These are phyloP conservation scores for Leishmania turanica DNA, from an alignment of 208 protist species.

Conservation along the genomic window DNA sequence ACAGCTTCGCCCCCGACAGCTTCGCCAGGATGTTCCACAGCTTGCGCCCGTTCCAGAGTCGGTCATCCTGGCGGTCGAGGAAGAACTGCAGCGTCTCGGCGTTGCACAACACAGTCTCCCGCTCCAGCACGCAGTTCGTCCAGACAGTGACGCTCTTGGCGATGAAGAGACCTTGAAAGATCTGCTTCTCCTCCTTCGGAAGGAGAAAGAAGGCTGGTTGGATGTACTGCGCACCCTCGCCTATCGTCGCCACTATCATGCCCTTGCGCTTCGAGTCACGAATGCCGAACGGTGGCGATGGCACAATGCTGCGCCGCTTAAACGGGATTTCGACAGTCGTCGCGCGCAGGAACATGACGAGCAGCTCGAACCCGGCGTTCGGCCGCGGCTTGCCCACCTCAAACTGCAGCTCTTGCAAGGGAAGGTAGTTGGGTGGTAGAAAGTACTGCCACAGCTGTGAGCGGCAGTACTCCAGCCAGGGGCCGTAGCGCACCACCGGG, in stretches of 20 bases:
- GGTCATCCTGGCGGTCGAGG: slow-evolving; percentile 72
- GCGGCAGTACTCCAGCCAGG: slow-evolving; percentile 87
- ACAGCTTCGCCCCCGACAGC: slow-evolving; percentile 58
- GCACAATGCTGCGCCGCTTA: slow-evolving; percentile 67
- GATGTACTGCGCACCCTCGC: slow-evolving; percentile 80
- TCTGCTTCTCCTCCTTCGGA: slow-evolving; percentile 66
- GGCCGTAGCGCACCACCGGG: slow-evolving; percentile 68
- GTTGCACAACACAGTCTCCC: slow-evolving; percentile 52
- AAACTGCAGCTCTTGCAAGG: slow-evolving; percentile 65
- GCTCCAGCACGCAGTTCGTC: slow-evolving; percentile 73
- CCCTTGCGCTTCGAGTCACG: slow-evolving; percentile 71
- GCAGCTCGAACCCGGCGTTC: slow-evolving; percentile 74
- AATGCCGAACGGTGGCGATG: slow-evolving; percentile 88
- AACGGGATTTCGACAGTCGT: slow-evolving; percentile 78
- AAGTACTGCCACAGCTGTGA: slow-evolving; percentile 83
- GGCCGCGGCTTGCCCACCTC: slow-evolving; percentile 72
- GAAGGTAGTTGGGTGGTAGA: slow-evolving; percentile 73
- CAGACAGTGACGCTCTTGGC: slow-evolving; percentile 61
- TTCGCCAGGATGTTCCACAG: slow-evolving; percentile 74
- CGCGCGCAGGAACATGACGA: slow-evolving; percentile 73
- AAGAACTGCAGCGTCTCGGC: slow-evolving; percentile 76
- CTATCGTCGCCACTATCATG: slow-evolving; percentile 55
- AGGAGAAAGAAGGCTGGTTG: slow-evolving; percentile 74
- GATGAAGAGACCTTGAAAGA: slow-evolving; percentile 64
- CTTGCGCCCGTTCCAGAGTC: slow-evolving; percentile 77